Evolutionary conservation across 2,329 filamentous ascomycete species (phyloP).

Genomic region (Monosporascus sp.): DNA sequence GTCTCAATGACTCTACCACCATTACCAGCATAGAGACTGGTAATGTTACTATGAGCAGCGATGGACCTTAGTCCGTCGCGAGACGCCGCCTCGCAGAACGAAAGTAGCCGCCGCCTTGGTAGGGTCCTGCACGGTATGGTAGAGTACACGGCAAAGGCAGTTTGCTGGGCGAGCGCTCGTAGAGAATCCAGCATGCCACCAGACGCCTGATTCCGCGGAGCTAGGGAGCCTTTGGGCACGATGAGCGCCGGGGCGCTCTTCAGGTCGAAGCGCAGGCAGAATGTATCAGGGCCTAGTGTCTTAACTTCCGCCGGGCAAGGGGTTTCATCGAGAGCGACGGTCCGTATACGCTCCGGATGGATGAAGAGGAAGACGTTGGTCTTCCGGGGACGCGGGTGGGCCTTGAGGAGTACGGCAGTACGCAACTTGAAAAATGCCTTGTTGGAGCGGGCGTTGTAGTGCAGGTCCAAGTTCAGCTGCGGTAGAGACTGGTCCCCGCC

Average conservation of each 20-base stretch:
- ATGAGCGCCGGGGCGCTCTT: slow-evolving; percentile 8
- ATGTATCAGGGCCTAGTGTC: slow-evolving; percentile 8
- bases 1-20: slow-evolving; percentile 9
- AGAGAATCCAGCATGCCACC: slow-evolving; percentile 10
- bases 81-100: slow-evolving; percentile 9
- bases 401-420: slow-evolving; percentile 9
- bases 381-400: slow-evolving; percentile 6
- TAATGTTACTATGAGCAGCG: slow-evolving; percentile 5
- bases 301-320: slow-evolving; percentile 4
- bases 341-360: slow-evolving; percentile 10
- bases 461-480: slow-evolving; percentile 7
- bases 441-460: slow-evolving; percentile 10
- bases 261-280: slow-evolving; percentile 9
- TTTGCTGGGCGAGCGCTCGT: slow-evolving; percentile 7
- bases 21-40: slow-evolving; percentile 9
- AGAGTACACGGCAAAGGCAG: slow-evolving; percentile 8
- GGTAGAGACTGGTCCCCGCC: slow-evolving; percentile 5
- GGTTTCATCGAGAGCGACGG: slow-evolving; percentile 8
- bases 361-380: slow-evolving; percentile 9
- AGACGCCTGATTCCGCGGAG: slow-evolving; percentile 10
- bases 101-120: slow-evolving; percentile 7
- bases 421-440: slow-evolving; percentile 12
- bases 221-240: slow-evolving; percentile 9
- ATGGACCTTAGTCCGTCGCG: slow-evolving; percentile 8
- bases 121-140: slow-evolving; percentile 7